Evolutionary conservation across 768 basidiomycete genomes (phyloP), one percentile per base, ranked within the genome.

Genomic region (Boletus barrowsii): DNA sequence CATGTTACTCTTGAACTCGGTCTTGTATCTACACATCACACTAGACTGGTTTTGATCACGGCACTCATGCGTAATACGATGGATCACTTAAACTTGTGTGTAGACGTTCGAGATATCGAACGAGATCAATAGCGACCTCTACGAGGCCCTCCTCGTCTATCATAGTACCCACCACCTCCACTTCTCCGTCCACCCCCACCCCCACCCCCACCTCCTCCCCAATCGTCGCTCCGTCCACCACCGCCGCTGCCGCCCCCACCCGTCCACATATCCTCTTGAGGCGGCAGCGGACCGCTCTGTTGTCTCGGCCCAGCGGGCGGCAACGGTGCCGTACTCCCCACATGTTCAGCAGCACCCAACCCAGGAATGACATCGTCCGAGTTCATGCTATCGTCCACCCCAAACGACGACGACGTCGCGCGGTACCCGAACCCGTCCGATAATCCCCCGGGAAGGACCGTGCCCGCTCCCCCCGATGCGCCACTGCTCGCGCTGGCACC

Each of bases 291-390:
- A 11, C 74, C 53, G 60, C 59, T 50, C 44, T 64, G 72, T 64
- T 29, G 26, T 29, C 59, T 67, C 68, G 70, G 71, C 63, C 62
- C 70, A 62, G 61, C 63, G 63, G 62, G 62, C 59, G 57, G 63
- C 10, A 45, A 47, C 5, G 42, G 0, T 30, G 47, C 4, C n/a
- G 42, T 0, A 10, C 15, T 57, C 42, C 60, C 63, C 15, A 72
- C 54, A 26, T 65, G 66, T 0, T 70, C 71, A 3, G 67, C 63
- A 8, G 72, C 72, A 11, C 83, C 80, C 55, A 88, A 75, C 1
- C 87, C 88, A 29, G 88, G 88, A 18, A 88, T 83, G 56, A 78
- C 76, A 56, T 83, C 83, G 42, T 87, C 86, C 46, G 66, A 67
- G n/a, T 63, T 72, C 48, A 66, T 72, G 46, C 49, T 44, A 29